A percentile compares a stretch with the other conserved stretches of the same genome.
Evolutionary conservation across 2,329 filamentous ascomycete species (phyloP).

Genomic region (Colletotrichum sp.): DNA sequence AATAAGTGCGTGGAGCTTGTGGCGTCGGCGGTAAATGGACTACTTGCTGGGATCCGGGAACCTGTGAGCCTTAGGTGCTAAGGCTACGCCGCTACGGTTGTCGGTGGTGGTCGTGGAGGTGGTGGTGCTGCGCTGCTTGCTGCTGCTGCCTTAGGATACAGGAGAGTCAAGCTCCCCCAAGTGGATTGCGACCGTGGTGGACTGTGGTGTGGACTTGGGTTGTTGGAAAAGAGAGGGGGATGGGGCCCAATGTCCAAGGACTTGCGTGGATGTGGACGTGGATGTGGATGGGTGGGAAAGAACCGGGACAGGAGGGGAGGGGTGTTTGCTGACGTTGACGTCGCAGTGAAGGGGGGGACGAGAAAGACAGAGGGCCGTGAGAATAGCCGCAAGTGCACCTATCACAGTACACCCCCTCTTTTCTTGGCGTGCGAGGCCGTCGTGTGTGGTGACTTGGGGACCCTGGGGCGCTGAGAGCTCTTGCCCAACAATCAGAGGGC

Average conservation of each 20-base stretch:
- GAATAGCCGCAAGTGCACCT: background rate
- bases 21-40: slow-evolving; percentile 17
- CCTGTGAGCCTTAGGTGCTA: background rate
- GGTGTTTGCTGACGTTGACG: slow-evolving; percentile 17
- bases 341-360: slow-evolving; percentile 2
- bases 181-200: background rate
- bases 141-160: background rate
- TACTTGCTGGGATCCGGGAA: slow-evolving; percentile 14
- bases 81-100: background rate
- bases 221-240: background rate
- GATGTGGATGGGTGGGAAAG: background rate
- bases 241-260: background rate
- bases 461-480: background rate
- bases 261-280: background rate
- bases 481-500: slow-evolving; percentile 1
- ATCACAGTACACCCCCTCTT: slow-evolving; percentile 8
- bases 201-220: background rate
- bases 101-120: background rate
- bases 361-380: background rate
- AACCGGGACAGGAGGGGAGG: background rate
- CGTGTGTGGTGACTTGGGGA: background rate
- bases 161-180: background rate
- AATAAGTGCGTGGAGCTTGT: slow-evolving; percentile 15
- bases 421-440: background rate
- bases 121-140: background rate